Evolutionary conservation across 108 stramenopile species (phyloP), one percentile per base, ranked within the genome.

Genomic region (Cyclotella kingstonii): DNA sequence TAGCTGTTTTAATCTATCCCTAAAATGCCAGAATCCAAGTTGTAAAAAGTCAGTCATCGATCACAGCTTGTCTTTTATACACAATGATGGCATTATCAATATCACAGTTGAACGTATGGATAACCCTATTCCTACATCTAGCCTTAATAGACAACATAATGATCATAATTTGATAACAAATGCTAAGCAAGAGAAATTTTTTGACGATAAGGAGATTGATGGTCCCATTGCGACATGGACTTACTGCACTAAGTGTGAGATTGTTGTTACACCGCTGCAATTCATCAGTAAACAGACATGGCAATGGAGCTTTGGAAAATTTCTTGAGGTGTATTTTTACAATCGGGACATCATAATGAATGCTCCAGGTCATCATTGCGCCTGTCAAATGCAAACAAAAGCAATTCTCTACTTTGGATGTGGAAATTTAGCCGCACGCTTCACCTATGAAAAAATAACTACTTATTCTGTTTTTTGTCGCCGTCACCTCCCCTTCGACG

Each of bases 271-370:
- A 3, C 91, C 94, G 3, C 59, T 91, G 7, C 63, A 70, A 7
- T 86, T 77, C 60, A 77, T 98, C 62, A 80, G 86, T 31, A 93
- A 95, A 40, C 91, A 96, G 68, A 94, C 95, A 2, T 96, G 95
- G 94, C 95, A 96, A 68, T 91, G 87, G 70, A 85, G 83, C 6
- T 96, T 98, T 66, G 97, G 97, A 18, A 98, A 98, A 79, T 96
- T 98, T 54, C 70, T 98, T 7, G 97, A 98, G 70, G 80, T 89
- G 0, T 87, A 79, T 45, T 98, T 96, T 63, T 96, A 98, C 79
- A 98, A 98, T 54, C 80, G 91, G 22, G 73, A 87, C 34, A 87
- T 85, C 14, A 61, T 82, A 4, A 76, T 91, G 45, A 91, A 88
- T 73, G 82, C 87, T 26, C 80, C 76, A 7, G 86, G 79, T 9